Conservation (phyloP, 768 basidiomycete species). For the Termitomyces sp. region DNA sequence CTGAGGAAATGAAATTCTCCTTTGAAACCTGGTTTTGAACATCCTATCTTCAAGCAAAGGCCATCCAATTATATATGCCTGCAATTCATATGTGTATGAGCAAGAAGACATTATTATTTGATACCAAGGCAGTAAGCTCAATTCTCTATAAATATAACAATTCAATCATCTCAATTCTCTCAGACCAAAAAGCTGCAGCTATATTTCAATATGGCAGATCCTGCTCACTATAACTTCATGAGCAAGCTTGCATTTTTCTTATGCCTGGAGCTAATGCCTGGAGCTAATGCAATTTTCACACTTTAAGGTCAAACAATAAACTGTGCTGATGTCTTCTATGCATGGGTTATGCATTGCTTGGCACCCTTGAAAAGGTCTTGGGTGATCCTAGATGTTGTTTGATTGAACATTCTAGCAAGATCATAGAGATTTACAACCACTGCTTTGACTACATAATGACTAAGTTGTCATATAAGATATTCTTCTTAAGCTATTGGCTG, state of each 20-base stretch:
- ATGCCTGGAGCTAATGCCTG: not conserved
- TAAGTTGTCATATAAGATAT: no score
- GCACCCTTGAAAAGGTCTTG: no score
- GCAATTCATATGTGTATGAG: not conserved
- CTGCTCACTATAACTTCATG: not conserved
- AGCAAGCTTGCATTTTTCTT: not conserved
- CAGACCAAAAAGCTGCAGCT: not conserved
- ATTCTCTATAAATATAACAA: no score
- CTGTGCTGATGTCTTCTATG: not conserved
- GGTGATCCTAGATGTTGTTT: no score
- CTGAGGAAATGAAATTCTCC: not conserved
- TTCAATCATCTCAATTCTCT: no score
- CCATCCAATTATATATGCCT: not conserved
- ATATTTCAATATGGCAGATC: not conserved
- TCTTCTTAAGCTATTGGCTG: no score
- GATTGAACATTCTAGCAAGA: no score
- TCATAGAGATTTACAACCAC: no score
- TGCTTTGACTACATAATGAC: no score
- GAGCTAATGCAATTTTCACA: constrained; percentile 19
- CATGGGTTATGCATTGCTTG: no score
- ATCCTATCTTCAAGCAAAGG: not conserved
- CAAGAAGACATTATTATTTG: not conserved
- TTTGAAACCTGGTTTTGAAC: not conserved
- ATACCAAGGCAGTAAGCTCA: not conserved
- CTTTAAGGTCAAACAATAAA: constrained; percentile 24